Conservation (phyloP, 2,329 filamentous ascomycete genomes). For the Sporothrix phasma region DNA sequence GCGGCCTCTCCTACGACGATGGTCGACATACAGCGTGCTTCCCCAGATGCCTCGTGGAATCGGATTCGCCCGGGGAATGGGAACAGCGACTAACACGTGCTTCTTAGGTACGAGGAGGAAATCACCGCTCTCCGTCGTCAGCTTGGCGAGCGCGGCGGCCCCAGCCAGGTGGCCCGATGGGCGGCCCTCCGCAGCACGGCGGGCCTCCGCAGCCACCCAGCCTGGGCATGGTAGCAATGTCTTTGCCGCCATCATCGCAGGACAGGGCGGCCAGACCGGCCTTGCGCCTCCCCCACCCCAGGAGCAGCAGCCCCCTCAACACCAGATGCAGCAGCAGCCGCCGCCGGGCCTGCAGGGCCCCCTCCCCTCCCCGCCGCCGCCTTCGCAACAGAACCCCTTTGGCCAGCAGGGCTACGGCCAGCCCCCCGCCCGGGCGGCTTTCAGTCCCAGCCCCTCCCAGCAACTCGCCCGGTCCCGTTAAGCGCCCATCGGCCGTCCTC, state of each 20-base stretch:
- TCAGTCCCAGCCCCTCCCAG: slow-evolving; percentile 73
- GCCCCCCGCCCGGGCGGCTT: slow-evolving; percentile 55
- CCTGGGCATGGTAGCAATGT: slow-evolving; percentile 82
- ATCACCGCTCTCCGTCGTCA: slow-evolving; percentile 78
- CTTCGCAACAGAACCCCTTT: slow-evolving; percentile 61
- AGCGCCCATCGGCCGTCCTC: slow-evolving; percentile 63
- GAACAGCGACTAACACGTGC: not conserved
- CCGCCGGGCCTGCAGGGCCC: slow-evolving; percentile 53
- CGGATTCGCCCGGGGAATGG: not conserved
- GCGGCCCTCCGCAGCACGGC: slow-evolving; percentile 61
- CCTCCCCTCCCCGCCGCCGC: slow-evolving; percentile 48
- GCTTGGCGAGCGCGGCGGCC: slow-evolving; percentile 64
- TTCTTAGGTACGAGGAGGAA: slow-evolving; percentile 82
- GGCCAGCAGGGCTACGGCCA: slow-evolving; percentile 53
- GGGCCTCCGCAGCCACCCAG: slow-evolving; percentile 79
- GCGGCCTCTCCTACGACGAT: slow-evolving; percentile 25
- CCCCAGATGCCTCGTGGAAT: not conserved
- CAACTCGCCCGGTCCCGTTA: slow-evolving; percentile 76
- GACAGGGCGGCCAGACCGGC: slow-evolving; percentile 69
- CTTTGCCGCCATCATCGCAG: slow-evolving; percentile 93
- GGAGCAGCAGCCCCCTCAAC: slow-evolving; percentile 46
- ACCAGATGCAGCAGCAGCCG: slow-evolving; percentile 68
- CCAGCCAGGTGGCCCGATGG: slow-evolving; percentile 48
- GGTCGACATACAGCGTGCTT: not conserved
- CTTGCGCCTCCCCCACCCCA: slow-evolving; percentile 66